Evolutionary conservation across 257 asterid genomes (phyloP), one percentile per base, ranked within the genome.

Genomic region (Ligustrum vulgare): DNA sequence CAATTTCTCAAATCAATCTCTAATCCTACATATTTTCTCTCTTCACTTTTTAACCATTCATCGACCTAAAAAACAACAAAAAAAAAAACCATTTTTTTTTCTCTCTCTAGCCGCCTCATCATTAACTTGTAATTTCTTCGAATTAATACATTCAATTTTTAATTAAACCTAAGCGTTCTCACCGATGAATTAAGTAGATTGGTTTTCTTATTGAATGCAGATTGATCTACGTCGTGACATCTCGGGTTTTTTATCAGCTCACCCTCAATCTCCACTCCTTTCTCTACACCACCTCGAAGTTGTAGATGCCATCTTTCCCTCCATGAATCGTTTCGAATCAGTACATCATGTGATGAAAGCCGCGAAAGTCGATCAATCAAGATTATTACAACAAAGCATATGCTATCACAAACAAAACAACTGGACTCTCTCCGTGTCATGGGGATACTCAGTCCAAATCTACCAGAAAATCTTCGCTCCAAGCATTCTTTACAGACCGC

Each of bases 371-470:
- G 90, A 84, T 28, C 76, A 79, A 13, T 82, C 90, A 0, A 34
- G 90, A 12, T 16, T 89, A 3, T 25, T 85, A 1, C 93, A 89
- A 31, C 89, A 85, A 71, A 86, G 79, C 35, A 36, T 86, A n/a
- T 88, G 93, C 74, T 78, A 84, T 8, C 18, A 72, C 77, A 75
- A 78, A 23, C 54, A 47, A 65, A 75, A 76, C 39, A 84, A 79
- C 75, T 88, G 88, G 91, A 81, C 87, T 13, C 15, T 88, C 67
- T 82, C 89, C 0, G 78, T 82, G 0, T 76, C 91, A 12, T 86
- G 91, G 91, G 90, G 89, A 36, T 88, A 88, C 64, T 80, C 93
- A 0, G 70, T 84, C 70, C 89, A 80, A 37, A 68, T 88, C 28
- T 86, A 84, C 10, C 80, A 81, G 33, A 45, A 78, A 20, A 34